These are phyloP conservation scores for Mallotus repandus DNA, from an alignment of 441 rosid genomes.

Conservation along the genomic window DNA sequence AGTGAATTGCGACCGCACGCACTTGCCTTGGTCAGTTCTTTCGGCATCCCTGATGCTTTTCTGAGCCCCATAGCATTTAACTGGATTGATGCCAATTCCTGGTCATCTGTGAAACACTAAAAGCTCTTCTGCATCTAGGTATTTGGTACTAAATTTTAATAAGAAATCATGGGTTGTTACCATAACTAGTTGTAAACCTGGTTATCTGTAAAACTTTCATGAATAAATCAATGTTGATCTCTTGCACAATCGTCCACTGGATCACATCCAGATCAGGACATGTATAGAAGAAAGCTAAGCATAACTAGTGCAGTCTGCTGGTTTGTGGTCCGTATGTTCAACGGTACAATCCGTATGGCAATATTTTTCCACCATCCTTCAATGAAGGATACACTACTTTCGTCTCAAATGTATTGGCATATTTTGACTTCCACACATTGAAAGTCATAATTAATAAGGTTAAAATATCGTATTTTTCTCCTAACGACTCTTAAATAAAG, in stretches of 20 bases:
- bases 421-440: no score
- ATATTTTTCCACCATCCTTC: no score
- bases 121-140: background rate
- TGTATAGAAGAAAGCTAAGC: no score
- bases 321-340: no score
- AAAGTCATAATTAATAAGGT: no score
- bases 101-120: slow-evolving; percentile 48
- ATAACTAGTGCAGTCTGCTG: no score
- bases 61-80: slow-evolving; percentile 82
- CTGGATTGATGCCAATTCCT: slow-evolving; percentile 90
- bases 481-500: no score
- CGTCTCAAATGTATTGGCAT: no score
- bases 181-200: background rate
- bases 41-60: slow-evolving; percentile 76
- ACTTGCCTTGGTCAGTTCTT: slow-evolving; percentile 68
- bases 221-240: background rate
- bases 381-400: no score
- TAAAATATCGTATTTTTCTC: no score
- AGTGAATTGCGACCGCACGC: slow-evolving; percentile 76
- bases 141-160: slow-evolving; percentile 2
- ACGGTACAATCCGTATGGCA: no score
- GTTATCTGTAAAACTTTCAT: background rate
- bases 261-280: no score
- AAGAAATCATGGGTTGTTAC: background rate
- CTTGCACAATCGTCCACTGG: background rate